Evolutionary conservation across 2,329 filamentous ascomycete genomes (phyloP).

Genomic region (Kalaharituber pfeilii): DNA sequence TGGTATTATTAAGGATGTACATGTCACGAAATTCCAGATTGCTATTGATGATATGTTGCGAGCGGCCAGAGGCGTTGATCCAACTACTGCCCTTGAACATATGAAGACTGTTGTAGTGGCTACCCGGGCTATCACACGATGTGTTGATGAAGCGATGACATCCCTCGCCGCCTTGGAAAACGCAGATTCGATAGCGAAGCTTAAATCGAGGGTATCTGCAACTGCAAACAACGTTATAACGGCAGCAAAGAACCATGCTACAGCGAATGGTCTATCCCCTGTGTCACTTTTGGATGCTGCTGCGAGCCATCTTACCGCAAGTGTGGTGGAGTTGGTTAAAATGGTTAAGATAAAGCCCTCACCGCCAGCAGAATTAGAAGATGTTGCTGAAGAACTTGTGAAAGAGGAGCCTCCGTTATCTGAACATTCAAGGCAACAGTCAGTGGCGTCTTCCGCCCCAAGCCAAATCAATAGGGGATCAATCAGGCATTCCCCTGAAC

Average conservation of each 20-base stretch:
- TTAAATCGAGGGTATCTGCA: slow-evolving; percentile 70
- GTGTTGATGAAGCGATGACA: slow-evolving; percentile 43
- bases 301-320: slow-evolving; percentile 70
- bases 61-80: slow-evolving; percentile 53
- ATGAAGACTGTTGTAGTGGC: slow-evolving; percentile 75
- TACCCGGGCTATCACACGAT: slow-evolving; percentile 69
- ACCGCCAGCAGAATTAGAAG: slow-evolving; percentile 56
- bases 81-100: slow-evolving; percentile 58
- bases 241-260: slow-evolving; percentile 77
- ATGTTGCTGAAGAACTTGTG: slow-evolving; percentile 36
- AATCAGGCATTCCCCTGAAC: not conserved
- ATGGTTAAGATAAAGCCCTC: slow-evolving; percentile 68
- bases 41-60: slow-evolving; percentile 80
- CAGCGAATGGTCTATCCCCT: slow-evolving; percentile 67
- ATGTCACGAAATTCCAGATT: slow-evolving; percentile 89
- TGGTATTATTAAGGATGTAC: slow-evolving; percentile 74
- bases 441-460: not conserved
- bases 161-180: slow-evolving; percentile 35
- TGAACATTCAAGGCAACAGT: not conserved
- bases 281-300: slow-evolving; percentile 89
- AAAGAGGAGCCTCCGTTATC: not conserved
- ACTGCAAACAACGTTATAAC: slow-evolving; percentile 94
- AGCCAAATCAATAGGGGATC: not conserved
- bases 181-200: slow-evolving; percentile 44
- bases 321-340: slow-evolving; percentile 71